Evolutionary conservation across 352 stramenopile species (phyloP).

Genomic region (Phytophthora ramorum): DNA sequence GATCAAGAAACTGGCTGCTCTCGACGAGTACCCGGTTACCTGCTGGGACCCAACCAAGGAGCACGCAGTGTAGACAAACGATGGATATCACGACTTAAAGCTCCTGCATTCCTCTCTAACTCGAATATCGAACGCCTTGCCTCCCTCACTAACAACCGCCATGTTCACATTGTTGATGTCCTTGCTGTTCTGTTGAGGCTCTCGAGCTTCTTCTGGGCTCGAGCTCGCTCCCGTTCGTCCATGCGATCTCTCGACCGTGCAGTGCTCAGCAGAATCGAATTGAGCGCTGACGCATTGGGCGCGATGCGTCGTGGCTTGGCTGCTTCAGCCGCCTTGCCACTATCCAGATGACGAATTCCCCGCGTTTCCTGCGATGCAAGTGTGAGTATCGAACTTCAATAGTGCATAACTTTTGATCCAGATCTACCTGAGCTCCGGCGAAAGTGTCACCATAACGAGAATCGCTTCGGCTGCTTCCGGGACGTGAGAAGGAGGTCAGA

Average conservation of each 20-base stretch:
- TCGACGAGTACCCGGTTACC: constrained; percentile 54
- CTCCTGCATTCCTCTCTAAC: neutral
- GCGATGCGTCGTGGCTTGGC: constrained; percentile 16
- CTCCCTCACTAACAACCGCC: constrained; percentile 24
- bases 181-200: constrained; percentile 5
- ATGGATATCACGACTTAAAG: neutral
- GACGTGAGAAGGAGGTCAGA: neutral
- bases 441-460: neutral
- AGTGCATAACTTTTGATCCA: constrained; percentile 11
- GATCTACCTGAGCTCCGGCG: constrained; percentile 3
- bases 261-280: constrained; percentile 33
- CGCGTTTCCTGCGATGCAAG: neutral
- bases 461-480: constrained; percentile 4
- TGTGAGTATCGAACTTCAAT: constrained; percentile 1
- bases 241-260: constrained; percentile 34
- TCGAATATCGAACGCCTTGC: neutral
- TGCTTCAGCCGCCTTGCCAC: neutral
- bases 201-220: constrained; percentile 36
- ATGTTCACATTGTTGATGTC: constrained; percentile 20
- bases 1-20: constrained; percentile 40
- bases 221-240: constrained; percentile 30
- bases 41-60: constrained; percentile 61
- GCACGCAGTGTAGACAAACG: constrained; percentile 52
- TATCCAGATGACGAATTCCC: constrained; percentile 8
- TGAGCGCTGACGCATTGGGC: constrained; percentile 28